Percentiles rank a stretch among this genome's conserved stretches.
Evolutionary conservation across 108 stramenopile species (phyloP).

Genomic region (Thalassiosira profunda): DNA sequence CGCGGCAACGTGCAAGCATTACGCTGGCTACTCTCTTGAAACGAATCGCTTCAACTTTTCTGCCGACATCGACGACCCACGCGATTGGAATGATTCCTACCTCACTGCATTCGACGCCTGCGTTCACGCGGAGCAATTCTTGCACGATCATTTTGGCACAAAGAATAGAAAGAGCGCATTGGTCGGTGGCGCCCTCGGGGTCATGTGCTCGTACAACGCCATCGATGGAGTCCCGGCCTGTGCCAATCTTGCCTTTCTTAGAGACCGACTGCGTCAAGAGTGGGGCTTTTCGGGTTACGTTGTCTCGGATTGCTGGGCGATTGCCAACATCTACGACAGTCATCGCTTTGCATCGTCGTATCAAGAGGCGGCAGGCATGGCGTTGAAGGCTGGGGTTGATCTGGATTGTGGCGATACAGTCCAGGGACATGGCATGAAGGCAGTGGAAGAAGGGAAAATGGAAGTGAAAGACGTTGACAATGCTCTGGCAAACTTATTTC

Average conservation of each 20-base stretch:
- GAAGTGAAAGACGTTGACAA: conserved; percentile 25
- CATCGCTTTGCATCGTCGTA: conserved; percentile 30
- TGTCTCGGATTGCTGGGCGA: conserved; percentile 77
- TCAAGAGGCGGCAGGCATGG: conserved; percentile 38
- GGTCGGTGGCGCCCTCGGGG: conserved; percentile 28
- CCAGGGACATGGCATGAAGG: conserved; percentile 18
- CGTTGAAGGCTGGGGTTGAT: conserved; percentile 49
- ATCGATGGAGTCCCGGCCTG: conserved; percentile 76
- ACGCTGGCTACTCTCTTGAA: conserved; percentile 65
- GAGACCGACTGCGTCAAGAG: conserved; percentile 34
- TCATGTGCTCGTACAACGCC: conserved; percentile 89
- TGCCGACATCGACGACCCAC: conserved; percentile 32
- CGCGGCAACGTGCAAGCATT: conserved; percentile 78
- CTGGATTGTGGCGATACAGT: conserved; percentile 53
- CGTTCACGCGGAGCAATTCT: conserved; percentile 33
- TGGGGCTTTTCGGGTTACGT: conserved; percentile 73
- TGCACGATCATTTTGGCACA: conserved; percentile 40
- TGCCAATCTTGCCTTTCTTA: conserved; percentile 52
- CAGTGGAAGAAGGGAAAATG: conserved; percentile 31
- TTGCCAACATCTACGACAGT: conserved; percentile 37
- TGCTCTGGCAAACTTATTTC: conserved; percentile 40
- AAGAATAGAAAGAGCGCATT: conserved; percentile 19
- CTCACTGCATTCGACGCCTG: conserved; percentile 70
- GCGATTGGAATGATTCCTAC: conserved; percentile 68
- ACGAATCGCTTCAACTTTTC: conserved; percentile 59